phyloP scores from a whole-genome alignment of 768 basidiomycete genomes.

The Tylopilus balloui region DNA sequence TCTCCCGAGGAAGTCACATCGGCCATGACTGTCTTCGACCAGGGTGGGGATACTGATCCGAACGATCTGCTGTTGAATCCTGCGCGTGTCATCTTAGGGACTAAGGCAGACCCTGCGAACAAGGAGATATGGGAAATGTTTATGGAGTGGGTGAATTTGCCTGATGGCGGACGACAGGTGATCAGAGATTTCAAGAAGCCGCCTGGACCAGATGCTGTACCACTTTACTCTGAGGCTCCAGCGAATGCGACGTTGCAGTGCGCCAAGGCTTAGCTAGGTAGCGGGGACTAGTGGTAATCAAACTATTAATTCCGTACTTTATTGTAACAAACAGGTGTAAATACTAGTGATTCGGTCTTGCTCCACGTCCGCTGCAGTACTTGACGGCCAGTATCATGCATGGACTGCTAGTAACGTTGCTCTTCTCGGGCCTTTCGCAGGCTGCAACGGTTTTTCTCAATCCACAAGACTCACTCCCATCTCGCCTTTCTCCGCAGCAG shows the following conservation, averaged over 20 bases:
- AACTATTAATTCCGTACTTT: background rate
- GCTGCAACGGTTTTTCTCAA: constrained; percentile 61
- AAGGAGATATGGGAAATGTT: constrained; percentile 35
- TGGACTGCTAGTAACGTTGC: constrained; percentile 20
- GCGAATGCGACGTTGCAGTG: background rate
- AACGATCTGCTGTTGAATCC: constrained; percentile 46
- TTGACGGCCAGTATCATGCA: constrained; percentile 17
- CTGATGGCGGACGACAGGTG: constrained; percentile 43
- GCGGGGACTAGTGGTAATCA: too few relatives aligned
- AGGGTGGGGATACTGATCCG: constrained; percentile 36
- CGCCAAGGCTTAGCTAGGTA: background rate
- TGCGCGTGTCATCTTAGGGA: constrained; percentile 40
- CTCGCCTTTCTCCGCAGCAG: constrained; percentile 45
- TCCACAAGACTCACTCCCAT: constrained; percentile 38
- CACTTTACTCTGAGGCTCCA: constrained; percentile 26
- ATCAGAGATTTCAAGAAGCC: constrained; percentile 36
- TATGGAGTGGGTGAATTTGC: constrained; percentile 40
- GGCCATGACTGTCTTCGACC: constrained; percentile 37
- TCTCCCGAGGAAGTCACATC: constrained; percentile 31
- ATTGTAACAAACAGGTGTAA: constrained; percentile 20
- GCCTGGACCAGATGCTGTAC: constrained; percentile 5
- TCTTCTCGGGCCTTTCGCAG: constrained; percentile 36
- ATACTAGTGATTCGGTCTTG: constrained; percentile 2
- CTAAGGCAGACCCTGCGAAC: constrained; percentile 24
- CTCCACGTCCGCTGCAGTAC: background rate